Base-by-base conservation (phyloP, 257 asterid genomes). In the Marsdenia floribunda region DNA sequence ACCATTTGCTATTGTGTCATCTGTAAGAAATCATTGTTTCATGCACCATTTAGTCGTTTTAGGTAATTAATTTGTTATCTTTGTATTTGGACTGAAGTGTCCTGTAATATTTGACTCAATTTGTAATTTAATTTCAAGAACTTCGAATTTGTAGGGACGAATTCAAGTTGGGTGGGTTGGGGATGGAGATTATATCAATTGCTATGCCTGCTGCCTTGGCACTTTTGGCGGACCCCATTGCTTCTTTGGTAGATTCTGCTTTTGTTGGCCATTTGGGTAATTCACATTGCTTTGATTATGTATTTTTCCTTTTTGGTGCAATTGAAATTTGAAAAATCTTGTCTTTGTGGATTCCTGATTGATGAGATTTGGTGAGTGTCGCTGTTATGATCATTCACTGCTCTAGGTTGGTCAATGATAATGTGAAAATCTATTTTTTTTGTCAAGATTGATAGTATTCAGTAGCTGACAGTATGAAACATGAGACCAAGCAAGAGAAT, bases 251-350 rank as follows among this genome's bases (percentile, higher is more conserved):
- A 46, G 96, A 90, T 83, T 89, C 98, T 46, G 98, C 86, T 73
- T 91, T 85, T 76, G 90, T 93, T 76, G 98, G 98, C 73, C 98
- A 93, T 85, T 78, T 93, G 81, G 98, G 98, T 93, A 89, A 52
- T 75, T 68, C 14, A 9, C 4, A 11, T 3, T 49, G n/a, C n/a
- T n/a, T 42, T 59, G 22, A 16, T 57, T 38, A 40, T 57, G 37
- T 18, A 18, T 18, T 57, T 69, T 37, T 29, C 26, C 15, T 73
- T 29, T 57, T 8, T 5, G 3, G 18, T 29, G 57, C 35, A 29
- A 7, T 73, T n/a, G 21, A 46, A 10, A 3, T 44, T 18, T 54
- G 44, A 75, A 59, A 15, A 63, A 19, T 65, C 49, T 65, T 38
- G 71, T 38, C 33, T 66, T 66, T 7, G 29, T 38, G 38, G 14